Evolutionary conservation across 2,329 filamentous ascomycete genomes (phyloP), one percentile per base, ranked within the genome.

Genomic region (Trichoderma arundinaceum): DNA sequence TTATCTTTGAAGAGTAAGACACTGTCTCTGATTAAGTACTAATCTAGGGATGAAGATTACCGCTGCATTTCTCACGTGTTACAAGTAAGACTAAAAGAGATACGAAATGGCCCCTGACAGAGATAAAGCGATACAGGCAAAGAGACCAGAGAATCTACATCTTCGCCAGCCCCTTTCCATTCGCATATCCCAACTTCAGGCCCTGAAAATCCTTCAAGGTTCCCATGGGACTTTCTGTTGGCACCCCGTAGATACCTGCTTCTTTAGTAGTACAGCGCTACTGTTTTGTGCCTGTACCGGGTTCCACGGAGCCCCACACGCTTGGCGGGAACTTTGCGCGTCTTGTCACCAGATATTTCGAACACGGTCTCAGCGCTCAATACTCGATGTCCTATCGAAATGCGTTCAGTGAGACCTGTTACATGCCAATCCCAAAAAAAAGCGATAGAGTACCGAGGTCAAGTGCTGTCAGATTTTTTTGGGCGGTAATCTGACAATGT

Each of bases 301-400:
- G 60, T 63, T 54, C 54, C 60, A 53, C 35, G 12, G 17, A 8
- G 60, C 62, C 62, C 62, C 62, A 65, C 62, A 65, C 62, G 44
- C 61, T 64, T 49, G 43, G 61, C 53, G 53, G 44, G 38, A 44
- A 28, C 44, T 65, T 32, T 65, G 12, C 44, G 38, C 9, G 8
- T 28, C 51, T 17, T 9, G 17, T 62, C 59, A 39, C 38, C 22
- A 53, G 13, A 46, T 5, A 33, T 62, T 51, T 41, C 38, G 8
- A 62, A 41, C 17, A 35, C 19, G 9, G 59, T 54, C 48, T 62
- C 39, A 46, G 32, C 17, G 33, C 15, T 38, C 19, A 32, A 41
- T 7, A 19, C 17, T 28, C 39, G 3, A 17, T 46, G 10, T 12
- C 60, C 49, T 39, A 35, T 54, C 17, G 60, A 6, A 61, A 44